Evolutionary conservation across 495 filamentous ascomycete genomes (phyloP).

Genomic region (Xylaria castorea): DNA sequence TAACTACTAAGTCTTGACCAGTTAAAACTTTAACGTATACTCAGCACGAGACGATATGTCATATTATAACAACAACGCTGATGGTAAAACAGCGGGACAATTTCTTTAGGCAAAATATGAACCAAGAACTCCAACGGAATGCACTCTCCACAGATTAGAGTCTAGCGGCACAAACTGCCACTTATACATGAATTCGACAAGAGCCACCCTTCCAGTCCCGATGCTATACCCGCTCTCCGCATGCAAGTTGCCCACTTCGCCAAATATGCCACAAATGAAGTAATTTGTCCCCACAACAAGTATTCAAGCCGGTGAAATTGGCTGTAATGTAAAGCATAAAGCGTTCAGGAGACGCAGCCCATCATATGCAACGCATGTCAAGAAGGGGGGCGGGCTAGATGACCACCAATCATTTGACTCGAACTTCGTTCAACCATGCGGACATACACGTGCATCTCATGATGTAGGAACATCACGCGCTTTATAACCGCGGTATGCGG

Average conservation of each 20-base stretch:
- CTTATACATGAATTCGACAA: slow-evolving; percentile 31
- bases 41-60: background rate
- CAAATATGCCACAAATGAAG: slow-evolving; percentile 17
- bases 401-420: background rate
- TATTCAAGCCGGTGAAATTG: background rate
- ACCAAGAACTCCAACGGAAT: slow-evolving; percentile 19
- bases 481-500: slow-evolving; percentile 1
- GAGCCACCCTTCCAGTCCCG: slow-evolving; percentile 25
- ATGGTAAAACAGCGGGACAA: background rate
- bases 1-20: background rate
- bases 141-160: slow-evolving; percentile 33
- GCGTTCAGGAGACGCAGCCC: background rate
- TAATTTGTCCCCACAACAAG: slow-evolving; percentile 7
- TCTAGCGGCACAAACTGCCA: slow-evolving; percentile 35
- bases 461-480: background rate
- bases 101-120: slow-evolving; percentile 28
- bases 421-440: background rate
- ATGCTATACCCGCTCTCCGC: slow-evolving; percentile 27
- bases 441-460: background rate
- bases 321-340: background rate
- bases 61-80: background rate
- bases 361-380: background rate
- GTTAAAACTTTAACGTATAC: background rate
- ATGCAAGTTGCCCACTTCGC: slow-evolving; percentile 22
- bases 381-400: background rate